Evolutionary conservation across 2,329 filamentous ascomycete genomes (phyloP).

Genomic region (Emydomyces testavorans): DNA sequence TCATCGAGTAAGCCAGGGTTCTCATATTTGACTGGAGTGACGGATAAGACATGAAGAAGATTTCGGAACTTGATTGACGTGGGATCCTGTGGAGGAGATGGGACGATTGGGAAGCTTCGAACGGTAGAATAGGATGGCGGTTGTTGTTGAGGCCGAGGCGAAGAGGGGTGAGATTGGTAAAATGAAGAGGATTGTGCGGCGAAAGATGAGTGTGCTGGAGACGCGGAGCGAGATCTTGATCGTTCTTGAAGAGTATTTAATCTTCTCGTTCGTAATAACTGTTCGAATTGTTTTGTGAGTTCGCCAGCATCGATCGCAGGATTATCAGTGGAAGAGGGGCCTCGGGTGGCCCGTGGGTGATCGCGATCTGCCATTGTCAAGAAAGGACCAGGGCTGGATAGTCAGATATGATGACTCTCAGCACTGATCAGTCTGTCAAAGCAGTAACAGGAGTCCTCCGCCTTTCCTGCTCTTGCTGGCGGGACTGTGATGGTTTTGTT

Average conservation of each 20-base stretch:
- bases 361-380: slow-evolving; percentile 12
- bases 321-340: neutral
- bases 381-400: slow-evolving; percentile 10
- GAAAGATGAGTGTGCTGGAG: slow-evolving; percentile 38
- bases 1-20: slow-evolving; percentile 92
- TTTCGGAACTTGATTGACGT: slow-evolving; percentile 66
- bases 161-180: slow-evolving; percentile 34
- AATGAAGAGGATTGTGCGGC: slow-evolving; percentile 18
- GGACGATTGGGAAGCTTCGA: slow-evolving; percentile 56
- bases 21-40: slow-evolving; percentile 87
- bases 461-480: neutral
- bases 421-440: slow-evolving; percentile 8
- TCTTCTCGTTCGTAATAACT: slow-evolving; percentile 72
- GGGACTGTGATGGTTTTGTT: no score
- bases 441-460: neutral
- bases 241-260: slow-evolving; percentile 68
- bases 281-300: slow-evolving; percentile 73
- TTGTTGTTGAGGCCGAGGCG: slow-evolving; percentile 26
- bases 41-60: slow-evolving; percentile 70
- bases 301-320: slow-evolving; percentile 61
- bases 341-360: slow-evolving; percentile 1
- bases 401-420: slow-evolving; percentile 15
- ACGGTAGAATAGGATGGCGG: slow-evolving; percentile 52
- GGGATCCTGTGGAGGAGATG: slow-evolving; percentile 62
- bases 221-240: slow-evolving; percentile 48